Evolutionary conservation across 192 early-diverging fungal species (phyloP).

Genomic region (Funneliformis mosseae): DNA sequence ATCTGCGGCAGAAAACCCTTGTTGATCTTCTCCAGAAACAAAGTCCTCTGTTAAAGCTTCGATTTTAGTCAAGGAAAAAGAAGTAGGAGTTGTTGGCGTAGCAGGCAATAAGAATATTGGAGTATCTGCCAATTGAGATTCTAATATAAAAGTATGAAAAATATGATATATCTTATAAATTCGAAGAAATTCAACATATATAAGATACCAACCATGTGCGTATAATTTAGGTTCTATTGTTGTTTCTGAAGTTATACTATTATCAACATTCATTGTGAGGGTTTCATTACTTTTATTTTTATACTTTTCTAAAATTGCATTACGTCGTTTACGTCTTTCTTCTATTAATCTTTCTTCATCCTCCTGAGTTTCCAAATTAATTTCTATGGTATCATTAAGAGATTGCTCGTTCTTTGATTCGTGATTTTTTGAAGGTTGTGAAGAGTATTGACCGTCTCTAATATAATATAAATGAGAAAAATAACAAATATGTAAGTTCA

Average conservation of each 20-base stretch:
- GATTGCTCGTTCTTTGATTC: constrained; percentile 31
- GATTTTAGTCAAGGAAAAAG: constrained; percentile 41
- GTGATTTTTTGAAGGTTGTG: constrained; percentile 19
- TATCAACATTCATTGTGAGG: constrained; percentile 29
- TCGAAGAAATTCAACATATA: constrained; percentile 5
- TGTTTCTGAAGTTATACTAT: constrained; percentile 21
- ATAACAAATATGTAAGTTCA: background rate
- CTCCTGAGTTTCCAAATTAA: constrained; percentile 59
- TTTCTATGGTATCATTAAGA: constrained; percentile 35
- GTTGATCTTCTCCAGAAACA: constrained; percentile 35
- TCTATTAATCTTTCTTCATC: constrained; percentile 83
- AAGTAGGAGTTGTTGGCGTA: constrained; percentile 31
- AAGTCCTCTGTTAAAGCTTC: constrained; percentile 34
- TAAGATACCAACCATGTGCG: background rate
- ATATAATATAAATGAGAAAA: background rate
- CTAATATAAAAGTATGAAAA: constrained; percentile 44
- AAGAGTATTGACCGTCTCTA: constrained; percentile 38
- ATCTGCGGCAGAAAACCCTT: constrained; percentile 66
- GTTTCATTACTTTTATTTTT: constrained; percentile 49
- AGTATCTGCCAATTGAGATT: constrained; percentile 32
- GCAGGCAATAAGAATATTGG: constrained; percentile 26
- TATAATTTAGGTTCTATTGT: constrained; percentile 28
- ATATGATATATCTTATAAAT: constrained; percentile 8
- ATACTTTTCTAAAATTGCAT: constrained; percentile 74
- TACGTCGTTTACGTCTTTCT: constrained; percentile 77